Conservation (phyloP, 805 yeast species). For the Schwanniomyces vanrijiae region DNA sequence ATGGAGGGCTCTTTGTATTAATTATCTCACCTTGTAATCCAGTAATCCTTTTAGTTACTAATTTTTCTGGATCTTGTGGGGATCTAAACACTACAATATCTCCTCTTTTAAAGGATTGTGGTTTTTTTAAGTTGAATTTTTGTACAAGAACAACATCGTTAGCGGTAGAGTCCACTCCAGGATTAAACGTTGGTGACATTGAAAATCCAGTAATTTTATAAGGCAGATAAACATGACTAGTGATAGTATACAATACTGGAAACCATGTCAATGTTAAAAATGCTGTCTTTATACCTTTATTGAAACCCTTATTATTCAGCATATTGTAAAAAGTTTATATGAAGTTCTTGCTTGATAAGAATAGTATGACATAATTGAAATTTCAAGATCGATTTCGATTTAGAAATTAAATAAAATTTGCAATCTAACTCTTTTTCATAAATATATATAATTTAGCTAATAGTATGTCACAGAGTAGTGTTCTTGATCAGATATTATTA, state of each 20-base stretch:
- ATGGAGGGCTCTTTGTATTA: conserved; percentile 55
- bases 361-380: not conserved
- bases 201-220: conserved; percentile 78
- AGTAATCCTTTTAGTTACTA: conserved; percentile 78
- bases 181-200: conserved; percentile 89
- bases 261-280: conserved; percentile 56
- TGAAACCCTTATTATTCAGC: not conserved
- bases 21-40: conserved; percentile 75
- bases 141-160: conserved; percentile 67
- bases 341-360: not conserved
- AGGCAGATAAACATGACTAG: conserved; percentile 70
- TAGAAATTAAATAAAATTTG: not conserved
- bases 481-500: conserved; percentile 69
- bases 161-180: conserved; percentile 46
- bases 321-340: not conserved
- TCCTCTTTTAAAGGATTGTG: conserved; percentile 50
- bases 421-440: not conserved
- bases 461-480: conserved; percentile 8
- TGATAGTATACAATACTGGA: conserved; percentile 70
- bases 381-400: not conserved
- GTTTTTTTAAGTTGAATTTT: conserved; percentile 56
- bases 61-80: conserved; percentile 74
- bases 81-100: conserved; percentile 79
- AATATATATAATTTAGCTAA: not conserved
- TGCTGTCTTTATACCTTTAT: conserved; percentile 19